Conservation (phyloP, 495 filamentous ascomycete species). For the Patellaria atrata region DNA sequence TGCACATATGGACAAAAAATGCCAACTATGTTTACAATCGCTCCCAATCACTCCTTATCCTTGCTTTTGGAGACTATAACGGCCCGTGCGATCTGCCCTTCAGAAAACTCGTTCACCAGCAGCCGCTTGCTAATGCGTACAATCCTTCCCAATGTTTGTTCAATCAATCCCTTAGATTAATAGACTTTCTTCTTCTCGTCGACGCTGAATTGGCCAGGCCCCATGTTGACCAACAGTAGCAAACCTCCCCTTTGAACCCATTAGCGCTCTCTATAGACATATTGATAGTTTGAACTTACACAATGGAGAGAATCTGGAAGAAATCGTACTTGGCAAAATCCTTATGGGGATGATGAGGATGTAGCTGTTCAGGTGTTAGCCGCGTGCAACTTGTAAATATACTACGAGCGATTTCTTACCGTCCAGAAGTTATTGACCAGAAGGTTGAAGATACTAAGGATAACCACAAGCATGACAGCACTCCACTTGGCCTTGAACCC, state of each 20-base stretch:
- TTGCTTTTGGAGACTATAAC: too few species aligned
- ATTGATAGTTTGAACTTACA: conserved; percentile 39
- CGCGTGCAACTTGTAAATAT: not conserved
- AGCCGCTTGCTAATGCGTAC: too few species aligned
- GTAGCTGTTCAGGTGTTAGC: conserved; percentile 46
- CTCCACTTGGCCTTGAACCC: conserved; percentile 99
- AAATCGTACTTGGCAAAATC: conserved; percentile 99
- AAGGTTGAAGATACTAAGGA: conserved; percentile 91
- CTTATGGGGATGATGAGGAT: conserved; percentile 96
- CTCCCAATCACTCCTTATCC: too few species aligned
- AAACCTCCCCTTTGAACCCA: conserved; percentile 54
- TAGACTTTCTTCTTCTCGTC: conserved; percentile 99
- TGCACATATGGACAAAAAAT: too few species aligned
- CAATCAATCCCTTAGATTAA: too few species aligned
- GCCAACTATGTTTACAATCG: too few species aligned
- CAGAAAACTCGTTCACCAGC: too few species aligned
- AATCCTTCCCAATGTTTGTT: too few species aligned
- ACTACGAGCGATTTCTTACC: conserved; percentile 41
- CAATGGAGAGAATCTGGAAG: conserved; percentile 98
- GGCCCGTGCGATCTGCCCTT: too few species aligned
- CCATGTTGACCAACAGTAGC: conserved; percentile 92
- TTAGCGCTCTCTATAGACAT: conserved; percentile 9
- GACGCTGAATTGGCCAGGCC: conserved; percentile 90
- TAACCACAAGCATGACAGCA: conserved; percentile 81
- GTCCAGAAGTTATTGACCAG: conserved; percentile 99